Percentiles rank a stretch among this genome's conserved stretches.
These are phyloP conservation scores for Gonapodya sp. DNA, from an alignment of 192 early-diverging fungal genomes.

Conservation along the genomic window DNA sequence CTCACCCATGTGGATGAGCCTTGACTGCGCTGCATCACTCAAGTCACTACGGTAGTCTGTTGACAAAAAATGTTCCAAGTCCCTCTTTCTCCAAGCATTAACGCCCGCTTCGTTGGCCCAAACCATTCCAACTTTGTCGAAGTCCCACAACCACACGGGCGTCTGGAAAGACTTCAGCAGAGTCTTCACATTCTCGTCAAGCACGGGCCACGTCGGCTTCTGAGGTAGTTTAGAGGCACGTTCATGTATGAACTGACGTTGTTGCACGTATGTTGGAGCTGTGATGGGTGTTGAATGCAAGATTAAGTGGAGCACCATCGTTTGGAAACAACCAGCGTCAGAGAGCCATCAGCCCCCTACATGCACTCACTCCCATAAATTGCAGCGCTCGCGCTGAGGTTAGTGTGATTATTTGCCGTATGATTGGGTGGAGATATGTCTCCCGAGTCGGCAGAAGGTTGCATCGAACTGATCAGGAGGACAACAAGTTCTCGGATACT, in stretches of 20 bases:
- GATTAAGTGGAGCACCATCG: too few species aligned
- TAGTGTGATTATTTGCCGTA: not conserved
- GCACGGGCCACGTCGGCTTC: not conserved
- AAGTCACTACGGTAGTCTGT: constrained; percentile 7
- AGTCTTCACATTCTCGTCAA: not conserved
- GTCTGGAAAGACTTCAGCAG: not conserved
- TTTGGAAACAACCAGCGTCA: too few species aligned
- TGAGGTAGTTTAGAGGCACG: not conserved
- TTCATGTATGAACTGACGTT: not conserved
- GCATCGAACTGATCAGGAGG: too few species aligned
- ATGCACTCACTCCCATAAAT: not conserved
- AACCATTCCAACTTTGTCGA: not conserved
- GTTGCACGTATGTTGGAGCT: not conserved
- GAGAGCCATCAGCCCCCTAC: too few species aligned
- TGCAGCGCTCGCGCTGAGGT: not conserved
- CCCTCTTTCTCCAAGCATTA: not conserved
- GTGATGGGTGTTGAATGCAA: too few species aligned
- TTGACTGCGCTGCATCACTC: not conserved
- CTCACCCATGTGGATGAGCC: not conserved
- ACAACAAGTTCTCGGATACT: too few species aligned
- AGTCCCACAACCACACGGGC: not conserved
- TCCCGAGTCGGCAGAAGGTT: too few species aligned
- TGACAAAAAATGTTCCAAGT: constrained; percentile 2
- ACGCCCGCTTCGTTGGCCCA: not conserved
- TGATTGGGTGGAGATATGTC: too few species aligned